phyloP scores from a whole-genome alignment of 352 stramenopile genomes.

The Blastocystis sp. region DNA sequence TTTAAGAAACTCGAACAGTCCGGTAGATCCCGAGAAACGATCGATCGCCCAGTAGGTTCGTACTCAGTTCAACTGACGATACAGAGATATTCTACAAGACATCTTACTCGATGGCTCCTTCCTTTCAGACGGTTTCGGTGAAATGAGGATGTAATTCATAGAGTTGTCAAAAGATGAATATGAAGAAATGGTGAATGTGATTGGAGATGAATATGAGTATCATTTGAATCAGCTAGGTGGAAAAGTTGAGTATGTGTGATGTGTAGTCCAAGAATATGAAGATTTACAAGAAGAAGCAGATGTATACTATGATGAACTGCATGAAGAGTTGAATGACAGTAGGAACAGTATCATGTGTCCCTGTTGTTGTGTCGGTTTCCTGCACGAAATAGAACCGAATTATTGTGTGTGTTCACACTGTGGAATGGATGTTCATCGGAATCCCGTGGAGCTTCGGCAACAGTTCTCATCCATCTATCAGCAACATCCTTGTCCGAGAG shows the following conservation, averaged over 20 bases:
- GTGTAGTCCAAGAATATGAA: slow-evolving; percentile 40
- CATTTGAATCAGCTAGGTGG: neutral
- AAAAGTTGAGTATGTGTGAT: neutral
- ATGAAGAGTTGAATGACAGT: neutral
- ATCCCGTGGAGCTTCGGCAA: neutral
- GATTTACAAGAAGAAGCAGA: neutral
- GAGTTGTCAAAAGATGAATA: slow-evolving; percentile 31
- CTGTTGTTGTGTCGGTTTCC: neutral
- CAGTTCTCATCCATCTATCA: slow-evolving; percentile 19
- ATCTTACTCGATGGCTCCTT: slow-evolving; percentile 24
- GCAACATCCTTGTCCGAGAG: slow-evolving; percentile 9
- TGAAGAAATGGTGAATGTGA: neutral
- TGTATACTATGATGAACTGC: slow-evolving; percentile 1
- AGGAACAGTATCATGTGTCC: neutral
- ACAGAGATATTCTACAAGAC: slow-evolving; percentile 38
- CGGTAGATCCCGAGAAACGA: neutral
- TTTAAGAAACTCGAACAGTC: neutral
- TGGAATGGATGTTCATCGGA: neutral
- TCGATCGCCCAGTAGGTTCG: slow-evolving; percentile 13
- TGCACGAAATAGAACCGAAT: neutral
- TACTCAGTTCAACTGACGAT: neutral
- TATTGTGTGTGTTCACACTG: slow-evolving; percentile 7
- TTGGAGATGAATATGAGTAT: slow-evolving; percentile 53
- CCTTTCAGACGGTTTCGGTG: neutral
- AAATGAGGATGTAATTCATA: neutral